Percentiles rank a stretch among this genome's conserved stretches.
Conservation (phyloP, 805 yeast genomes). For the Torulaspora maleeae region DNA sequence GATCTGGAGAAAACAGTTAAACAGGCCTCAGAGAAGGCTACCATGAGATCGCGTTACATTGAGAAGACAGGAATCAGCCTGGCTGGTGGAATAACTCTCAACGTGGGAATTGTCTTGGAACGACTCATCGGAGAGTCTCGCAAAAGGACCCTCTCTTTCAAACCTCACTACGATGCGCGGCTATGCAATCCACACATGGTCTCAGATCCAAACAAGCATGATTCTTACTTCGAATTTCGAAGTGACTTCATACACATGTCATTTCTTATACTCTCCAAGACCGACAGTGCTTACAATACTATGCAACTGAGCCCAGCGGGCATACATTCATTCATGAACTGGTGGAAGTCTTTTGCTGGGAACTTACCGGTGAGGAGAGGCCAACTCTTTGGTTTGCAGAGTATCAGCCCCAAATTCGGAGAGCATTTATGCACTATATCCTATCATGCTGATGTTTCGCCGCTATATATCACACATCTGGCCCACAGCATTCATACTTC, state of each 20-base stretch:
- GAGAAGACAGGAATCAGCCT: conserved; percentile 55
- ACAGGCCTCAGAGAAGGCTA: conserved; percentile 15
- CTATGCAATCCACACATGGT: conserved; percentile 53
- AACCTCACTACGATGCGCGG: conserved; percentile 57
- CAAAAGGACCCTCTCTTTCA: conserved; percentile 43
- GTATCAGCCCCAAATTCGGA: conserved; percentile 63
- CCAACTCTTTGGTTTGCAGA: conserved; percentile 53
- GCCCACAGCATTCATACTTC: conserved; percentile 45
- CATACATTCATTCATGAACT: conserved; percentile 61
- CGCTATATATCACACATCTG: conserved; percentile 70
- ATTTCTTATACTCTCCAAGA: conserved; percentile 46
- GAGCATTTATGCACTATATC: conserved; percentile 71
- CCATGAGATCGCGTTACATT: conserved; percentile 30
- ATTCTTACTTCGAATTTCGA: conserved; percentile 75
- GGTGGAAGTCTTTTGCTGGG: conserved; percentile 88
- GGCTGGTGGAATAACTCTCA: conserved; percentile 56
- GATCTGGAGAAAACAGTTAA: conserved; percentile 25
- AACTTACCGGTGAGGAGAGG: conserved; percentile 79
- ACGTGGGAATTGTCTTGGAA: conserved; percentile 55
- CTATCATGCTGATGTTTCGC: conserved; percentile 66
- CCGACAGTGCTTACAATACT: conserved; percentile 51
- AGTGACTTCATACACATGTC: conserved; percentile 78
- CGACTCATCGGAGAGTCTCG: conserved; percentile 36
- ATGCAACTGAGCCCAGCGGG: conserved; percentile 72
- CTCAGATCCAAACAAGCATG: conserved; percentile 51